Evolutionary conservation across 2,329 filamentous ascomycete species (phyloP).

Genomic region (Fusarium miscanthi): DNA sequence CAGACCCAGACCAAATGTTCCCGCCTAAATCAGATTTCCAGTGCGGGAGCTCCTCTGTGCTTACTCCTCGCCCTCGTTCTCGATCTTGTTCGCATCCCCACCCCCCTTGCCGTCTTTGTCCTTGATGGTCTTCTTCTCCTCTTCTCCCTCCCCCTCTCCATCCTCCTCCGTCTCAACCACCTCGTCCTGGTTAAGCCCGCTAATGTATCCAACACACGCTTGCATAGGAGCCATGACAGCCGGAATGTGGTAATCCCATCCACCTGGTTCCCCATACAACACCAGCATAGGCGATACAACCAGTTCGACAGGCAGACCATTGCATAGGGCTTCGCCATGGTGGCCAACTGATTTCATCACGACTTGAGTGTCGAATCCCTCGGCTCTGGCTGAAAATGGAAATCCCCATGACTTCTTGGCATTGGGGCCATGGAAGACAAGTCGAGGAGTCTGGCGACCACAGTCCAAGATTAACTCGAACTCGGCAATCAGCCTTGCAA

Average conservation of each 20-base stretch:
- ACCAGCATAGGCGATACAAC: neutral
- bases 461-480: fast-evolving
- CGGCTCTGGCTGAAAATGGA: neutral
- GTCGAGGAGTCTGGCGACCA: fast-evolving
- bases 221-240: neutral
- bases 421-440: neutral
- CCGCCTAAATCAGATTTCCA: neutral
- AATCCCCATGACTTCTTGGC: neutral
- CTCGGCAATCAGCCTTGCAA: too few species aligned
- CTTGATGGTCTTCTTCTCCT: neutral
- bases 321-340: too few species aligned
- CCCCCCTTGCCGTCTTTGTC: neutral
- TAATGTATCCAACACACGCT: neutral
- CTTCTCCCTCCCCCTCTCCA: neutral
- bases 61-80: neutral
- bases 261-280: too few species aligned
- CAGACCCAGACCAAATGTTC: too few species aligned
- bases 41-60: neutral
- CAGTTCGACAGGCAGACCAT: neutral
- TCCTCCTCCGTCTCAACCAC: neutral
- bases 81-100: neutral
- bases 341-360: neutral
- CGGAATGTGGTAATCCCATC: neutral
- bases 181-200: fast-evolving
- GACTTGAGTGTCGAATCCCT: too few species aligned